A percentile compares a stretch with the other conserved stretches of the same genome.
phyloP scores from a whole-genome alignment of 768 basidiomycete genomes.

The Russula sp. region DNA sequence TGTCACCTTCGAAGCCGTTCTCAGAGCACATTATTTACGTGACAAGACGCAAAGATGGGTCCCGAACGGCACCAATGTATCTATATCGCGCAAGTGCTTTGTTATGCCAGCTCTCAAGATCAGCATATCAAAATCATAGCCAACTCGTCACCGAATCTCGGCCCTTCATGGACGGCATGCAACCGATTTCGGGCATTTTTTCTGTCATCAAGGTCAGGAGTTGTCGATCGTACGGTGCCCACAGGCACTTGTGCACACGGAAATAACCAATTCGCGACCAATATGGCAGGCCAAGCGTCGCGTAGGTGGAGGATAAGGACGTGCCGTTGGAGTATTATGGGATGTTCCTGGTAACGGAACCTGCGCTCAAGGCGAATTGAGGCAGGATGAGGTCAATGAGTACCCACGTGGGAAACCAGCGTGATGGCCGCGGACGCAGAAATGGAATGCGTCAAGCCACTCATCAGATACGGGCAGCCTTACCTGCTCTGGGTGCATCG shows the following conservation, averaged over 20 bases:
- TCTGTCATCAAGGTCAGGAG: neutral
- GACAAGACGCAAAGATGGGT: neutral
- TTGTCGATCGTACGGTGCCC: constrained; percentile 8
- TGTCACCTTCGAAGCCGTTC: constrained; percentile 8
- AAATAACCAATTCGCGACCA: constrained; percentile 4
- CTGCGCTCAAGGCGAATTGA: constrained; percentile 11
- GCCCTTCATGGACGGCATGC: neutral
- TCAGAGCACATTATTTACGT: constrained; percentile 2
- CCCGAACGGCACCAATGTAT: neutral
- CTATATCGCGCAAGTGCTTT: constrained; percentile 1
- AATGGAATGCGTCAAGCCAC: constrained; percentile 15
- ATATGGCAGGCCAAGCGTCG: constrained; percentile 3
- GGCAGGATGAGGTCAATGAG: neutral
- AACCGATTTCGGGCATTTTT: neutral
- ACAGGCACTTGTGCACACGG: constrained; percentile 3
- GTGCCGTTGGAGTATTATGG: neutral
- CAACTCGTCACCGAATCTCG: constrained; percentile 14
- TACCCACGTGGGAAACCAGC: constrained; percentile 11
- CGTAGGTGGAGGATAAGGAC: neutral
- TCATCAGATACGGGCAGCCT: neutral
- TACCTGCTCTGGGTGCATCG: constrained; percentile 5
- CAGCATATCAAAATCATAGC: constrained; percentile 12
- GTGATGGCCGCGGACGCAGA: constrained; percentile 10
- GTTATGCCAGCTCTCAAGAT: constrained; percentile 16
- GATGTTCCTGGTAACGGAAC: constrained; percentile 22